Percentiles rank a stretch among this genome's conserved stretches.
phyloP scores from a whole-genome alignment of 106 monocot genomes.

The Allium fistulosum region DNA sequence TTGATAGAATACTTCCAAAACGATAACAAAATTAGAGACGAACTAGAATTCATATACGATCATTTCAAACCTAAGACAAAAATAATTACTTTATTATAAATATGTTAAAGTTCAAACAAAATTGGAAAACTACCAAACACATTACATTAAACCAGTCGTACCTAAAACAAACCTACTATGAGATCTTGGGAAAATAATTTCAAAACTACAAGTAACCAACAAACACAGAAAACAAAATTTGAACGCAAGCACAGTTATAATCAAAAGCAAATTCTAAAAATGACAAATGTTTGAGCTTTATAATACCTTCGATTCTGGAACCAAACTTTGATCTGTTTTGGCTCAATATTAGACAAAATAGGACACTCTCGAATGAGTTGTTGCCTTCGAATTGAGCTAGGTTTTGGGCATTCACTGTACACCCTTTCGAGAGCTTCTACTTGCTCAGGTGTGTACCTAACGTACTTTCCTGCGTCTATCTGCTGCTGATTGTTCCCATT shows the following conservation, averaged over 20 bases:
- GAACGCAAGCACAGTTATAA: neutral
- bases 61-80: too few species aligned
- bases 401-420: slow-evolving; percentile 85
- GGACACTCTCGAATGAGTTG: slow-evolving; percentile 87
- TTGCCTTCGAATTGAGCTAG: slow-evolving; percentile 69
- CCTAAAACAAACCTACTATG: neutral
- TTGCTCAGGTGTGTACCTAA: slow-evolving; percentile 95
- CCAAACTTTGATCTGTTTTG: slow-evolving; percentile 98
- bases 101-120: neutral
- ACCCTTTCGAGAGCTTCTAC: slow-evolving; percentile 94
- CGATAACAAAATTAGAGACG: too few species aligned
- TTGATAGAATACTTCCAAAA: too few species aligned
- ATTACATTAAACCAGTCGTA: neutral
- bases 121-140: neutral
- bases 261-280: too few species aligned
- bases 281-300: too few species aligned
- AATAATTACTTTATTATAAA: too few species aligned
- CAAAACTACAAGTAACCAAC: neutral
- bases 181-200: neutral
- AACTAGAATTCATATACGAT: too few species aligned
- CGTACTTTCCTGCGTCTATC: slow-evolving; percentile 84
- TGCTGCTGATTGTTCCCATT: slow-evolving; percentile 11
- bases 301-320: slow-evolving; percentile 84
- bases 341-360: slow-evolving; percentile 84
- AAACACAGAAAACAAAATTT: neutral